Evolutionary conservation across 1,139 yeast genomes (phyloP), one percentile per base, ranked within the genome.

Genomic region (Taphrina communis): DNA sequence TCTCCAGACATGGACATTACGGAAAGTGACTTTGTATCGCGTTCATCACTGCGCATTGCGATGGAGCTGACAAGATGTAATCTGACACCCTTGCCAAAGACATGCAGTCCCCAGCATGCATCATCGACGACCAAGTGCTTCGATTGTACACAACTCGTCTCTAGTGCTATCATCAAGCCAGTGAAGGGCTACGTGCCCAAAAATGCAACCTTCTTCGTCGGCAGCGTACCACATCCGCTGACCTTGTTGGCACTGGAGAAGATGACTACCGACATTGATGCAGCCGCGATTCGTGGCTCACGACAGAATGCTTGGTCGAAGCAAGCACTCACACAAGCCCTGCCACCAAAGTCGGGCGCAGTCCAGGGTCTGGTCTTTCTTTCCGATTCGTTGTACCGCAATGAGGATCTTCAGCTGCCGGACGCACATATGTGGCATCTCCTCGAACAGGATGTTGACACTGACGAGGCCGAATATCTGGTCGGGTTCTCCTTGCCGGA

Each of bases 351-450:
- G 11, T 42, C 62, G 2, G 62, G 62, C 14, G 62, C 62, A 1
- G n/a, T 58, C 12, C 53, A 25, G 14, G 62, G 62, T n/a, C 53
- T 58, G n/a, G 35, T 58, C 62, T 58, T 58, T 41, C 62, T 58
- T 12, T 58, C 62, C n/a, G 21, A 58, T 12, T 44, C 62, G 12
- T 25, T 58, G 53, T 58, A 21, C n/a, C 19, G 21, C 7, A 12
- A 58, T 25, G 62, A 58, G 35, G 62, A 58, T 31, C 38, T 14
- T 9, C 41, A 44, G 12, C 42, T 58, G 42, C 62, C 62, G 25
- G 42, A 44, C 17, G 52, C 62, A 25, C 62, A 58, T 25, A 58
- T 42, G 25, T 58, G 62, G 62, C 51, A 58, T 8, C 19, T 46
- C 12, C 12, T 39, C 11, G 62, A 58, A 19, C 35, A 56, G 9